Evolutionary conservation across 305 asterid species (phyloP).

Genomic region (Vinca major): DNA sequence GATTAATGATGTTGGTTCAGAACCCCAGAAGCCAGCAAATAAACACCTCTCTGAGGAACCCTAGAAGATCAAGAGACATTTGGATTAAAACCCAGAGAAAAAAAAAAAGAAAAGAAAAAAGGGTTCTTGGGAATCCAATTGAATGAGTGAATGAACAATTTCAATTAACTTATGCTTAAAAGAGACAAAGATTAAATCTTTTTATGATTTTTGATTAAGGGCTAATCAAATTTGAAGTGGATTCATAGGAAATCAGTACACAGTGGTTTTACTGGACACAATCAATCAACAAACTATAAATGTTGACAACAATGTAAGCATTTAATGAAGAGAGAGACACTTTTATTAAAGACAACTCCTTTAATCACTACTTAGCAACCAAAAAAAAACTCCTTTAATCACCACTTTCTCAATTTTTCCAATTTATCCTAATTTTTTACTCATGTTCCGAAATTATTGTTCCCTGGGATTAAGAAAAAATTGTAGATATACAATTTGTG

Average conservation of each 20-base stretch:
- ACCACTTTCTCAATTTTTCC: slow-evolving; percentile 10
- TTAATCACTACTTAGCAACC: slow-evolving; percentile 5
- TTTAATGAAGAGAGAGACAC: slow-evolving; percentile 9
- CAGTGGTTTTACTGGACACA: background rate
- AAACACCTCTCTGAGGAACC: slow-evolving; percentile 4
- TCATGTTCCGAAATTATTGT: too few relatives aligned
- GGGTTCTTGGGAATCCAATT: slow-evolving; percentile 36
- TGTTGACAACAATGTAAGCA: slow-evolving; percentile 2
- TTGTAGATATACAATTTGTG: too few relatives aligned
- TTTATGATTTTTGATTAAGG: background rate
- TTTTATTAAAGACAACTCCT: slow-evolving; percentile 21
- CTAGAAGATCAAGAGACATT: slow-evolving; percentile 1
- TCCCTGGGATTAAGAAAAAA: too few relatives aligned
- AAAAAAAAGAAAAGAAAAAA: slow-evolving; percentile 15
- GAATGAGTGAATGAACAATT: slow-evolving; percentile 36
- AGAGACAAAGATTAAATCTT: slow-evolving; percentile 3
- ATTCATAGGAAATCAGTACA: too few relatives aligned
- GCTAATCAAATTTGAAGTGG: background rate
- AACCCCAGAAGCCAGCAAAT: slow-evolving; percentile 29
- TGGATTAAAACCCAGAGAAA: background rate
- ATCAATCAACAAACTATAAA: slow-evolving; percentile 2
- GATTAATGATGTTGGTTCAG: slow-evolving; percentile 33
- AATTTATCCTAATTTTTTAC: too few relatives aligned
- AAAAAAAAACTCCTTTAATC: background rate
- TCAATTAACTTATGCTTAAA: background rate